These are phyloP conservation scores for Paramecium octaurelia DNA, from an alignment of 73 alveolate genomes.

Conservation along the genomic window DNA sequence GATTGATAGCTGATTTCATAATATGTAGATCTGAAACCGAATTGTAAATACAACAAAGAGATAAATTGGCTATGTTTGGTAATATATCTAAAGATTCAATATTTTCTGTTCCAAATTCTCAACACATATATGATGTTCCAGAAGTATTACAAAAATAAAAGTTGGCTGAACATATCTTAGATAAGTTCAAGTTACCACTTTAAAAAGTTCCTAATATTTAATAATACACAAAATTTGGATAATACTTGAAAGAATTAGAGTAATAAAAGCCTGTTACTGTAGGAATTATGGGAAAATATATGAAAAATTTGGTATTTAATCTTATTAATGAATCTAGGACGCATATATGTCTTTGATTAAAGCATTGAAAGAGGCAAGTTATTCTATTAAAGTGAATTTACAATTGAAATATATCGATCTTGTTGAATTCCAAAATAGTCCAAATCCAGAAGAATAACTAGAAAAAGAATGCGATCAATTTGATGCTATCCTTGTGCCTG, in stretches of 20 bases:
- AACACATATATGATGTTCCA: slow-evolving; percentile 33
- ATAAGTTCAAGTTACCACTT: background rate
- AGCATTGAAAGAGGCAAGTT: slow-evolving; percentile 14
- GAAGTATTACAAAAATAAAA: background rate
- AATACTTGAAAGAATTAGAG: background rate
- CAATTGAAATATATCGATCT: slow-evolving; percentile 8
- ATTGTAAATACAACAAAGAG: background rate
- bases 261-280: background rate
- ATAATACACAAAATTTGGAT: background rate
- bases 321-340: background rate
- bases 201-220: background rate
- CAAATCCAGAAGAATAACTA: background rate
- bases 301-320: background rate
- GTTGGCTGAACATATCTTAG: background rate
- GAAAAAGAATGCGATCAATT: background rate
- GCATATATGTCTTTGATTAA: slow-evolving; percentile 17
- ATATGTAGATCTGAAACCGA: background rate
- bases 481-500: slow-evolving; percentile 35
- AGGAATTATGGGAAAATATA: slow-evolving; percentile 25
- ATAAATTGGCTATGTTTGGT: slow-evolving; percentile 5
- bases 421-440: background rate
- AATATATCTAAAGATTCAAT: background rate
- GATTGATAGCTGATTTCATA: slow-evolving; percentile 38
- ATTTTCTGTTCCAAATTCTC: background rate
- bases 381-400: background rate